Conservation (phyloP, 108 stramenopile species). For the Asterionellopsis glacialis region DNA sequence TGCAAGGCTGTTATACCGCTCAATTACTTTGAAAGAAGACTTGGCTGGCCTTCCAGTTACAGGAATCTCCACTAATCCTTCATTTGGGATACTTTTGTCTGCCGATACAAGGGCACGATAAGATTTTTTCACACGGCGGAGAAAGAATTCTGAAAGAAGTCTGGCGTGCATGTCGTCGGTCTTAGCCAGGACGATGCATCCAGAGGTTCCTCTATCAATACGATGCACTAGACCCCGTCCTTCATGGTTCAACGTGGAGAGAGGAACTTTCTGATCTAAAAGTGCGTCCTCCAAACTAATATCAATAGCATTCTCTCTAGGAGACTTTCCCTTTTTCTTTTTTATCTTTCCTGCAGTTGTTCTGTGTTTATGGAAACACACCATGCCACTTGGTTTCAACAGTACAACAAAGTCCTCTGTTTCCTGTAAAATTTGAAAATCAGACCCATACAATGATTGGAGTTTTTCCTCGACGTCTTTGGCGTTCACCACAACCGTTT, state of each 20-base stretch:
- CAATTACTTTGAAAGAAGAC: constrained; percentile 33
- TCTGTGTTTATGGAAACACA: constrained; percentile 49
- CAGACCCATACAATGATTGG: constrained; percentile 34
- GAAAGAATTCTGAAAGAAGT: constrained; percentile 60
- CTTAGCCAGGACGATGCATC: constrained; percentile 65
- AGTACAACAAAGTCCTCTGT: constrained; percentile 49
- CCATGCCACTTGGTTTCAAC: constrained; percentile 65
- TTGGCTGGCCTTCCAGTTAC: constrained; percentile 48
- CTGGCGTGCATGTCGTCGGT: constrained; percentile 54
- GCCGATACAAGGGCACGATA: constrained; percentile 51
- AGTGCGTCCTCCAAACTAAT: constrained; percentile 74
- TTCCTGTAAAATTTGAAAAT: constrained; percentile 55
- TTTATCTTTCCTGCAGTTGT: constrained; percentile 61
- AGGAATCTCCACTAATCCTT: constrained; percentile 33
- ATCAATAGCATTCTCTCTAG: background rate
- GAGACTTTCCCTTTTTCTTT: constrained; percentile 19
- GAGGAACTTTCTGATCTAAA: constrained; percentile 31
- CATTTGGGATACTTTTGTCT: background rate
- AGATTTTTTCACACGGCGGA: constrained; percentile 44
- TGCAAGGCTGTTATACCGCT: constrained; percentile 6
- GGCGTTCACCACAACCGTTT: constrained; percentile 8
- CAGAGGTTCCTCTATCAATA: constrained; percentile 73
- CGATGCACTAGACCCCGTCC: constrained; percentile 73
- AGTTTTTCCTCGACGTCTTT: constrained; percentile 23
- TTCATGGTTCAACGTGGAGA: constrained; percentile 65